Conservation (phyloP, 2,329 filamentous ascomycete genomes). For the Chaetomiaceae sp. region DNA sequence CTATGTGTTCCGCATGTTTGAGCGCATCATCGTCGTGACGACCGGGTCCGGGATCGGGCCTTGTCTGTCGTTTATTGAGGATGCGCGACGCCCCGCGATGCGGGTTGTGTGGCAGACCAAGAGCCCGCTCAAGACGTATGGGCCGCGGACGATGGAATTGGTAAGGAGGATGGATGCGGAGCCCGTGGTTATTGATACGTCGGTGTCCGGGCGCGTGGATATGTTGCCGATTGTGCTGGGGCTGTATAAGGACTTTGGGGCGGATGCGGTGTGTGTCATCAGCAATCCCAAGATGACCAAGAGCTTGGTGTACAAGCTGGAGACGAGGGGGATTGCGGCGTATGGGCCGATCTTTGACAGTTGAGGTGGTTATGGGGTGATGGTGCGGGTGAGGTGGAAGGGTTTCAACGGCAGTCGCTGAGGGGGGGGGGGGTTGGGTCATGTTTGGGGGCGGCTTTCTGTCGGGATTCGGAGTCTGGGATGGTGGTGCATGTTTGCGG, state of each 20-base stretch:
- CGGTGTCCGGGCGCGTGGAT: conserved; percentile 26
- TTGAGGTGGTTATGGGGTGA: neutral
- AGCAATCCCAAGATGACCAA: conserved; percentile 30
- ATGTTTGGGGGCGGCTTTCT: too few relatives aligned
- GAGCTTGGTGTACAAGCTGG: conserved; percentile 28
- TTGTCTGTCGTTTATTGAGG: conserved; percentile 50
- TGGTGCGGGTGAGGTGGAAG: neutral
- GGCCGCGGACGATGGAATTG: conserved; percentile 25
- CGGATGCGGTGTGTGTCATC: conserved; percentile 32
- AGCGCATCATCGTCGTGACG: conserved; percentile 50
- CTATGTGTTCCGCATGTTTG: conserved; percentile 51
- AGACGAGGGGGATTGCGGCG: conserved; percentile 29
- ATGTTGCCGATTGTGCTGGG: conserved; percentile 26
- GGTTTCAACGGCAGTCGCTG: too few relatives aligned
- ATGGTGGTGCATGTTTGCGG: too few relatives aligned
- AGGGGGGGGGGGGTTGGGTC: too few relatives aligned
- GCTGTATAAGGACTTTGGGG: conserved; percentile 24
- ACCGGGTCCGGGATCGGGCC: conserved; percentile 61
- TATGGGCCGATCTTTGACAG: conserved; percentile 34
- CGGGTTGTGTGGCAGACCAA: conserved; percentile 33
- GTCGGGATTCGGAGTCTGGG: too few relatives aligned
- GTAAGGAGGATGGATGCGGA: conserved; percentile 26
- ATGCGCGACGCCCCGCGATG: conserved; percentile 25
- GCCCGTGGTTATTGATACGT: conserved; percentile 31
- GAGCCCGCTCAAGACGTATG: conserved; percentile 31